These are phyloP conservation scores for Francoa sonchifolia DNA, from an alignment of 441 rosid species.

Conservation along the genomic window DNA sequence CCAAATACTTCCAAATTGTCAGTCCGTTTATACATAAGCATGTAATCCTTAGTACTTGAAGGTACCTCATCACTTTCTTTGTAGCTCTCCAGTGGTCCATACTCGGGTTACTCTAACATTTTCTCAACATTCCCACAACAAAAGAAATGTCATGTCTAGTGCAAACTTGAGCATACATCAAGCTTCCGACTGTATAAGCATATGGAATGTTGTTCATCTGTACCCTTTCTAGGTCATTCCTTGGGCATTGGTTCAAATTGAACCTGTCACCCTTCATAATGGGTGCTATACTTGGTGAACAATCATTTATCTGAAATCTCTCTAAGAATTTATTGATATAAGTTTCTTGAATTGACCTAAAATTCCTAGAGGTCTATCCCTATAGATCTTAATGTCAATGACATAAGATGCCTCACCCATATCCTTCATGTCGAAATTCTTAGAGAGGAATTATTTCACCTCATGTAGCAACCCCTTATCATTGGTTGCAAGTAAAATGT, in stretches of 20 bases:
- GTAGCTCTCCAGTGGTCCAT: not conserved
- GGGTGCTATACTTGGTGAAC: not conserved
- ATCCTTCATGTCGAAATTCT: too few relatives aligned
- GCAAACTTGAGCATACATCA: not conserved
- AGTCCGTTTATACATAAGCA: not conserved
- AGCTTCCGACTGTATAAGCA: too few relatives aligned
- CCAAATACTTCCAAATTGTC: not conserved
- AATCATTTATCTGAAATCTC: not conserved
- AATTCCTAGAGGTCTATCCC: not conserved
- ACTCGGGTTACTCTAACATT: not conserved
- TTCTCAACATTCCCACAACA: not conserved
- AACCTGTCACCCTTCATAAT: conserved; percentile 1
- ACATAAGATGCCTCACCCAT: conserved; percentile 4
- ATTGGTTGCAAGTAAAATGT: too few relatives aligned
- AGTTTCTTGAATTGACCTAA: not conserved
- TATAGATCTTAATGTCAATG: not conserved
- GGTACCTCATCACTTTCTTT: not conserved
- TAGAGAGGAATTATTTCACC: too few relatives aligned
- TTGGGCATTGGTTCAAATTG: not conserved
- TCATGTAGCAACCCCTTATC: too few relatives aligned
- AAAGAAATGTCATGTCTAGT: not conserved
- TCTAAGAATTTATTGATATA: not conserved
- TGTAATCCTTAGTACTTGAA: not conserved
- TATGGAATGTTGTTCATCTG: not conserved
- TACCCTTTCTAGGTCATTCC: not conserved